phyloP scores from a whole-genome alignment of 192 early-diverging fungal genomes.

The Irineochytrium annulatum region DNA sequence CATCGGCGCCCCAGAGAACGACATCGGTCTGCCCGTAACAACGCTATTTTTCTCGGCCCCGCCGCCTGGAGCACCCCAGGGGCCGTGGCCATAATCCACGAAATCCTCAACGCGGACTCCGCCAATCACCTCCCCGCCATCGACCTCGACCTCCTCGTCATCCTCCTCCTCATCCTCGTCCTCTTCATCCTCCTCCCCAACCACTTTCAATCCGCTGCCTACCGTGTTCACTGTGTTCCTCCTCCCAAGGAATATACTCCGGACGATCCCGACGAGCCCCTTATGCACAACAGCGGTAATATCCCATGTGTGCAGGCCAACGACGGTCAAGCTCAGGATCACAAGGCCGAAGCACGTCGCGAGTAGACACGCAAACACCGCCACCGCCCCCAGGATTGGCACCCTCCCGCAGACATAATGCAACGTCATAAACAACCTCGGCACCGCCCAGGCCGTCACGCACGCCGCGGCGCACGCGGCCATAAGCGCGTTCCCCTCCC shows the following conservation, averaged over 20 bases:
- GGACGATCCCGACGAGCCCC: not conserved
- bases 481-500: not conserved
- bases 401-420: not conserved
- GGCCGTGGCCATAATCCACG: too few relatives aligned
- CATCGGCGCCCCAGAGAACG: too few relatives aligned
- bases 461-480: not conserved
- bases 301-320: constrained; percentile 4
- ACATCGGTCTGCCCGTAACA: too few relatives aligned
- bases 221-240: not conserved
- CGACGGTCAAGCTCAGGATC: not conserved
- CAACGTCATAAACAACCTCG: not conserved
- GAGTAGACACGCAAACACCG: not conserved
- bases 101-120: not conserved
- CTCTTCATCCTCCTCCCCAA: not conserved
- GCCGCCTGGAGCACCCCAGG: too few relatives aligned
- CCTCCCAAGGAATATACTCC: not conserved
- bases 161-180: not conserved
- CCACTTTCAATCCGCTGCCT: not conserved
- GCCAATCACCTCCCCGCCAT: not conserved
- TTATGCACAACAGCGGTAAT: constrained; percentile 2
- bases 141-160: not conserved
- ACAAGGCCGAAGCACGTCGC: not conserved
- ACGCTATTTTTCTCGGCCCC: too few relatives aligned
- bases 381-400: not conserved
- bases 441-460: not conserved